These are phyloP conservation scores for Cryptococcus maquisensis DNA, from an alignment of 1,284 basidiomycete species.

Conservation along the genomic window DNA sequence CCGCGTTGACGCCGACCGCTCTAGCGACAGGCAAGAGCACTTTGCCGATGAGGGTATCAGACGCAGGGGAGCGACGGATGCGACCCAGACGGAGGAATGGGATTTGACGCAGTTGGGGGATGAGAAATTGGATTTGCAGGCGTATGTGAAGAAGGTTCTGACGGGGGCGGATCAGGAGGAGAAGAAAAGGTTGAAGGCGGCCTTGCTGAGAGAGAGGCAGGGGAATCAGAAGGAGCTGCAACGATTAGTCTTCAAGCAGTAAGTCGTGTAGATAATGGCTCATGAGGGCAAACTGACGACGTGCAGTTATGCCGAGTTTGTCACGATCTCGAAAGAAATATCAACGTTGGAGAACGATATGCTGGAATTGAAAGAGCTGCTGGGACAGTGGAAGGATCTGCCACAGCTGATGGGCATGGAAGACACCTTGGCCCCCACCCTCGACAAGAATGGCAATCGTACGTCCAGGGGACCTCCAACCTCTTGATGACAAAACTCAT, in stretches of 20 bases:
- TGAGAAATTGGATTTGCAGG: slow-evolving; percentile 69
- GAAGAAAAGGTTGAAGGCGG: slow-evolving; percentile 43
- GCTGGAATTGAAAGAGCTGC: slow-evolving; percentile 89
- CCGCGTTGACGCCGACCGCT: background rate
- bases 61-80: slow-evolving; percentile 26
- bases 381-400: slow-evolving; percentile 92
- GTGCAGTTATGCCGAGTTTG: slow-evolving; percentile 87
- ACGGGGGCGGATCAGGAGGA: slow-evolving; percentile 48
- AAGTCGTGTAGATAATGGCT: slow-evolving; percentile 24
- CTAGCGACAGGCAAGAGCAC: slow-evolving; percentile 1
- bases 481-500: background rate
- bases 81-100: slow-evolving; percentile 45
- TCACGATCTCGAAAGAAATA: slow-evolving; percentile 94
- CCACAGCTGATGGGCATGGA: slow-evolving; percentile 85
- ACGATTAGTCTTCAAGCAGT: slow-evolving; percentile 87
- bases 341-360: slow-evolving; percentile 94
- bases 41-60: slow-evolving; percentile 30
- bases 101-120: slow-evolving; percentile 65
- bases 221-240: slow-evolving; percentile 52
- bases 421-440: slow-evolving; percentile 52
- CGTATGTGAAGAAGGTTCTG: slow-evolving; percentile 36
- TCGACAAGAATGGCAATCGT: slow-evolving; percentile 44
- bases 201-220: slow-evolving; percentile 39
- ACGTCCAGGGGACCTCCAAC: slow-evolving; percentile 8
- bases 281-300: background rate